Conservation (phyloP, 176 grass and related monocot genomes). For the Rhynchospora pubera region DNA sequence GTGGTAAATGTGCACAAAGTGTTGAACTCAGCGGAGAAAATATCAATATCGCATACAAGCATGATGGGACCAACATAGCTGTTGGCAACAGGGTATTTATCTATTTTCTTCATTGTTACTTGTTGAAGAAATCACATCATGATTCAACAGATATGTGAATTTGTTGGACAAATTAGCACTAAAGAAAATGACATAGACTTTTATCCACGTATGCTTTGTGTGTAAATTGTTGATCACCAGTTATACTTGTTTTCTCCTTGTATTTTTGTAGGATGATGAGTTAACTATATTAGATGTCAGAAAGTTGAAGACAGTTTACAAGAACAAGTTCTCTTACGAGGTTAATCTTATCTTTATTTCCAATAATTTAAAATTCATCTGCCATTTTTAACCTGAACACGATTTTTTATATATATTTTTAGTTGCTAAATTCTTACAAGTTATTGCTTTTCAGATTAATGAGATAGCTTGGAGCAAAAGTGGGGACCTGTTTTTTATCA, state of each 20-base stretch:
- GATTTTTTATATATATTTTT: not conserved
- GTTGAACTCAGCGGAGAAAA: constrained; percentile 98
- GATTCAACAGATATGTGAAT: not conserved
- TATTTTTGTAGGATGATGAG: constrained; percentile 79
- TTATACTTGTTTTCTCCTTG: constrained; percentile 4
- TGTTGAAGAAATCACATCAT: constrained; percentile 15
- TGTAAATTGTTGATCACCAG: not conserved
- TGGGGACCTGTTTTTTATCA: constrained; percentile 98
- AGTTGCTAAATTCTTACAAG: constrained; percentile 25
- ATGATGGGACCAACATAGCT: constrained; percentile 87
- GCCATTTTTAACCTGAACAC: not conserved
- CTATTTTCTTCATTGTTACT: constrained; percentile 1
- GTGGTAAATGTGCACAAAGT: constrained; percentile 81
- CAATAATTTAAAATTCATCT: not conserved
- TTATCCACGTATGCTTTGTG: not conserved
- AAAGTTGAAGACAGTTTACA: constrained; percentile 62
- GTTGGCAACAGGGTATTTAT: constrained; percentile 91
- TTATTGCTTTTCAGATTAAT: constrained; percentile 69
- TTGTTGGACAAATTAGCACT: constrained; percentile 10
- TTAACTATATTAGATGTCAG: constrained; percentile 94
- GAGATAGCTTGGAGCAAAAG: constrained; percentile 99
- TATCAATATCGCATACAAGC: constrained; percentile 99
- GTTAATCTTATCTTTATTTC: constrained; percentile 30
- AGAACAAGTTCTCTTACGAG: constrained; percentile 83
- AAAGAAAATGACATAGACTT: not conserved